phyloP scores from a whole-genome alignment of 176 grass and related monocot genomes.

The Sorghum bicolor region DNA sequence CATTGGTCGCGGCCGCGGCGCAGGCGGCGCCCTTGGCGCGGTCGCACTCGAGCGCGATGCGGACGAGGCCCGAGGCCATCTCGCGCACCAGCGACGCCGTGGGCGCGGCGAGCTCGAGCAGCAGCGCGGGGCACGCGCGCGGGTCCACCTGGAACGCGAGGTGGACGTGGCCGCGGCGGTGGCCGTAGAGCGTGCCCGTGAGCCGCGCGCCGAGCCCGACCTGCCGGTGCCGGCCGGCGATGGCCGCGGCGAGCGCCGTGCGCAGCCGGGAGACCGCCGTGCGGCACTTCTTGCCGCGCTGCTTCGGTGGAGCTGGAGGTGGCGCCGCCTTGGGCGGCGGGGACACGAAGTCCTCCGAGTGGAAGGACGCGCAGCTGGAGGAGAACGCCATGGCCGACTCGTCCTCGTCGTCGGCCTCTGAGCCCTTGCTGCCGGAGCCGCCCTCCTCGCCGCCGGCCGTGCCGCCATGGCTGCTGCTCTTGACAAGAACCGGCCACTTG shows the following conservation, averaged over 20 bases:
- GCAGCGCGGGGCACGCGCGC: slow-evolving; percentile 56
- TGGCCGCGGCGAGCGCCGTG: slow-evolving; percentile 39
- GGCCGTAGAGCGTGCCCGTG: slow-evolving; percentile 80
- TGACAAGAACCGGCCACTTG: slow-evolving; percentile 75
- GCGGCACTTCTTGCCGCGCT: slow-evolving; percentile 32
- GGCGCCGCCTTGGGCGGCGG: slow-evolving; percentile 6
- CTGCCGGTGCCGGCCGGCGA: slow-evolving; percentile 50
- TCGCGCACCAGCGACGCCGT: slow-evolving; percentile 75
- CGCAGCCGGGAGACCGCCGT: slow-evolving; percentile 51
- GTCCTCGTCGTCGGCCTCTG: slow-evolving; percentile 45
- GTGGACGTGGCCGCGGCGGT: slow-evolving; percentile 71
- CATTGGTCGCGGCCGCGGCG: neutral
- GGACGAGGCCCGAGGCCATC: slow-evolving; percentile 88
- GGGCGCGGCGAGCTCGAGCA: slow-evolving; percentile 76
- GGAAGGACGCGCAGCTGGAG: slow-evolving; percentile 46
- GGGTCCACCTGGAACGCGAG: slow-evolving; percentile 79
- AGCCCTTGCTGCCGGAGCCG: slow-evolving; percentile 16
- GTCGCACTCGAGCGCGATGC: slow-evolving; percentile 83
- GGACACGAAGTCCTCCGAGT: slow-evolving; percentile 54
- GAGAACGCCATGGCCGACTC: slow-evolving; percentile 51
- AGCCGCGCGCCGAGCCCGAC: slow-evolving; percentile 60
- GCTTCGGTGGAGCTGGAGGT: slow-evolving; percentile 16
- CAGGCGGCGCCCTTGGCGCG: slow-evolving; percentile 29
- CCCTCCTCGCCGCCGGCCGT: slow-evolving; percentile 13
- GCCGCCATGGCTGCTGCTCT: slow-evolving; percentile 43